These are phyloP conservation scores for Capsella rubella DNA, from an alignment of 441 rosid genomes.

Conservation along the genomic window DNA sequence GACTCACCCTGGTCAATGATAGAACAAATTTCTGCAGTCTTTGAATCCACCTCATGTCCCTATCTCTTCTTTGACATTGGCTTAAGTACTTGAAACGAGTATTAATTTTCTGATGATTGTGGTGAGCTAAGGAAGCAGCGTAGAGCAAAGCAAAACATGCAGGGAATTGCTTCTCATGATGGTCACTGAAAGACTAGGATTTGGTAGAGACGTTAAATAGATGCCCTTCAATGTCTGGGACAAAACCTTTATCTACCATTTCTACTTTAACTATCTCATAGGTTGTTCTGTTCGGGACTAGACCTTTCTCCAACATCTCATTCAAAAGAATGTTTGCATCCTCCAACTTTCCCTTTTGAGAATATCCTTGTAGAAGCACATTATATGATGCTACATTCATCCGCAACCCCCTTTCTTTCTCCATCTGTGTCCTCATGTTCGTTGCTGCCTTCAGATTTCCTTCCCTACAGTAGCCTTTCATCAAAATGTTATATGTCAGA, in stretches of 20 bases:
- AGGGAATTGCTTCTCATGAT: constrained; percentile 12
- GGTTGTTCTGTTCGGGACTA: constrained; percentile 68
- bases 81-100: background rate
- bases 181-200: constrained; percentile 16
- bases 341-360: constrained; percentile 68
- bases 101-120: background rate
- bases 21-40: constrained; percentile 7
- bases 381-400: constrained; percentile 73
- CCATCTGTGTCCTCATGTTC: constrained; percentile 66
- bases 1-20: background rate
- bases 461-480: constrained; percentile 74
- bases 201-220: constrained; percentile 50
- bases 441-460: constrained; percentile 73
- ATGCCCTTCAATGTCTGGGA: constrained; percentile 82
- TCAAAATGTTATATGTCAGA: constrained; percentile 69
- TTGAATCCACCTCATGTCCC: background rate
- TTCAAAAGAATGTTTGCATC: constrained; percentile 76
- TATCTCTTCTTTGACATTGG: constrained; percentile 8
- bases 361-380: constrained; percentile 68
- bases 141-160: constrained; percentile 12
- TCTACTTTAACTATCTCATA: constrained; percentile 71
- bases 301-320: constrained; percentile 90
- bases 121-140: constrained; percentile 5
- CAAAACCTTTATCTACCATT: constrained; percentile 84
- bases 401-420: constrained; percentile 60